Evolutionary conservation across 179 eudicot species (phyloP).

Genomic region (Carnegiea gigantea): DNA sequence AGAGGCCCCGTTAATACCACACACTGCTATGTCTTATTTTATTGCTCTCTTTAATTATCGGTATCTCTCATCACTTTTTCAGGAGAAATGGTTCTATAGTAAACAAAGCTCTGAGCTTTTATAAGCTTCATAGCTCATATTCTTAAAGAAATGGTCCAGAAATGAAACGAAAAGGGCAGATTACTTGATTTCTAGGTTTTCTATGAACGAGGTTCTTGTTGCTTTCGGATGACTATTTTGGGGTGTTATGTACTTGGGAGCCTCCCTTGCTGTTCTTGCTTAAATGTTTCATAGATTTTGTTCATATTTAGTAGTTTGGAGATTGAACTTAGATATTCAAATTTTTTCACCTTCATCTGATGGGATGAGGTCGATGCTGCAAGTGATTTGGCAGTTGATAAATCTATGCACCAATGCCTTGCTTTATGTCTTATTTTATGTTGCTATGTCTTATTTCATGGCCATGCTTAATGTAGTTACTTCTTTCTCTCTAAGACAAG

Average conservation of each 20-base stretch:
- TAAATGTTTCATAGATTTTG: slow-evolving; percentile 32
- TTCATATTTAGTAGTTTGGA: not conserved
- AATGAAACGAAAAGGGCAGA: not conserved
- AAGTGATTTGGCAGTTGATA: slow-evolving; percentile 40
- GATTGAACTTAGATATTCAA: slow-evolving; percentile 16
- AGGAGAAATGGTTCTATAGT: slow-evolving; percentile 38
- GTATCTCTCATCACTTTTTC: slow-evolving; percentile 31
- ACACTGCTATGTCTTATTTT: not conserved
- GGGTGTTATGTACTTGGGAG: slow-evolving; percentile 40
- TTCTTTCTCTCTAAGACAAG: not conserved
- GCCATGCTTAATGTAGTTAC: too few relatives aligned
- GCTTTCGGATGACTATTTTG: slow-evolving; percentile 50
- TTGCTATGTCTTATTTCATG: too few relatives aligned
- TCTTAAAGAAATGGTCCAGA: not conserved
- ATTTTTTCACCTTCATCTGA: slow-evolving; percentile 29
- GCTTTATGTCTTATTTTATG: too few relatives aligned
- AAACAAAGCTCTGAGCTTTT: slow-evolving; percentile 34
- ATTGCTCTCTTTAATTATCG: slow-evolving; percentile 28
- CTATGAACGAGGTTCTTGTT: slow-evolving; percentile 38
- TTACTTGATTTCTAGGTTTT: slow-evolving; percentile 36
- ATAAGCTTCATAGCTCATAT: slow-evolving; percentile 35
- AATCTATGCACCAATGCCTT: slow-evolving; percentile 30
- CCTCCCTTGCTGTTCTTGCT: slow-evolving; percentile 38
- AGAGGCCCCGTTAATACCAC: not conserved
- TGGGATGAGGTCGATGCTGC: slow-evolving; percentile 62